Evolutionary conservation across 2,329 filamentous ascomycete genomes (phyloP).

Genomic region (Monosporascus sp.): DNA sequence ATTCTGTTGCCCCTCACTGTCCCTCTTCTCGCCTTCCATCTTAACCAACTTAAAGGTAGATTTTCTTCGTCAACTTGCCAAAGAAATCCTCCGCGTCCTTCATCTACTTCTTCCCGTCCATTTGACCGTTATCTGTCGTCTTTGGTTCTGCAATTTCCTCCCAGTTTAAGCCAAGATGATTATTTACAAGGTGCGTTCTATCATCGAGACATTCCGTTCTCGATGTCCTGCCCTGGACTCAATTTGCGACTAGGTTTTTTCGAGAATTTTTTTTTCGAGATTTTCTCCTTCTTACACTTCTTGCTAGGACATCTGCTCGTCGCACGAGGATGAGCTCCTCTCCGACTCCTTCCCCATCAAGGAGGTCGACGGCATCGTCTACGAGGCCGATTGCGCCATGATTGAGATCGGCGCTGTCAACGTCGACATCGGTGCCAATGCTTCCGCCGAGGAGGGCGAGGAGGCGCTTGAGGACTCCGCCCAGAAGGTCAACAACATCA

Average conservation of each 20-base stretch:
- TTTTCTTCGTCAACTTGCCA: too few species aligned
- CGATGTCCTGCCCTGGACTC: neutral
- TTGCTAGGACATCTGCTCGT: constrained; percentile 78
- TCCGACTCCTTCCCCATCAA: constrained; percentile 89
- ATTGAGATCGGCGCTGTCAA: constrained; percentile 71
- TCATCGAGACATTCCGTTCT: neutral
- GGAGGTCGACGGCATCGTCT: constrained; percentile 72
- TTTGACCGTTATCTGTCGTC: constrained; percentile 4
- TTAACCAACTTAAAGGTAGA: too few species aligned
- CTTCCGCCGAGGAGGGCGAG: constrained; percentile 85
- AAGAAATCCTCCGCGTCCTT: constrained; percentile 4
- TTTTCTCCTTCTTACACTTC: neutral
- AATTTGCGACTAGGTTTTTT: neutral
- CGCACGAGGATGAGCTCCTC: constrained; percentile 76
- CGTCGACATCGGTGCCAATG: constrained; percentile 90
- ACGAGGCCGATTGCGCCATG: constrained; percentile 89
- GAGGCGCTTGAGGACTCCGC: constrained; percentile 66
- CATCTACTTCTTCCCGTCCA: constrained; percentile 8
- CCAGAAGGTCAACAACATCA: constrained; percentile 84
- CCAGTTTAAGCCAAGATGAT: constrained; percentile 54
- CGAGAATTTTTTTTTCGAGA: neutral
- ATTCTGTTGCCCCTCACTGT: too few species aligned
- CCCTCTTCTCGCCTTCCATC: too few species aligned
- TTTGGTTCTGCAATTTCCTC: constrained; percentile 10
- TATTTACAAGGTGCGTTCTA: constrained; percentile 58